A percentile compares a stretch with the other conserved stretches of the same genome.
Conservation (phyloP, 225 moss, liverwort and hornwort species). For the Neckera pumila region DNA sequence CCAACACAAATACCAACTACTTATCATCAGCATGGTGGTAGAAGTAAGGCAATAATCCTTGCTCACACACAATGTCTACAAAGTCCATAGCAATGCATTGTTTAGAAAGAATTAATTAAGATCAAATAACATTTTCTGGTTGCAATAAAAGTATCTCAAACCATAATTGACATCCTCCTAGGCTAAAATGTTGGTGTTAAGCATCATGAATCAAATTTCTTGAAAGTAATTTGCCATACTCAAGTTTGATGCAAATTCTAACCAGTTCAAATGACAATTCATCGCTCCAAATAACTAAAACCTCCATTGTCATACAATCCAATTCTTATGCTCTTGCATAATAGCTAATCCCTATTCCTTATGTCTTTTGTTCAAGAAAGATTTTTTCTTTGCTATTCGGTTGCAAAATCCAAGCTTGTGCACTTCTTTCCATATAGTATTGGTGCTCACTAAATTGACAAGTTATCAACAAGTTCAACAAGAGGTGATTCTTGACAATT, state of each 20-base stretch:
- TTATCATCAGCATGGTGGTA: background rate
- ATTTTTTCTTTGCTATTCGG: background rate
- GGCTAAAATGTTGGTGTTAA: background rate
- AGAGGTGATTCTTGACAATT: background rate
- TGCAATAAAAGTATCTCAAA: background rate
- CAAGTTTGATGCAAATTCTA: background rate
- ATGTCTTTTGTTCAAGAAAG: background rate
- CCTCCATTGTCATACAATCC: background rate
- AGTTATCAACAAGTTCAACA: background rate
- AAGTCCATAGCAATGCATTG: too few relatives aligned
- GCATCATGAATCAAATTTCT: background rate
- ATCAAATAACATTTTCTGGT: background rate
- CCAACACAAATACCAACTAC: background rate
- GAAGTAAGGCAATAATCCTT: background rate
- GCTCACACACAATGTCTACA: background rate
- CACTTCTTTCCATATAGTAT: background rate
- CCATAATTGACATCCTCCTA: background rate
- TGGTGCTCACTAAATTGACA: background rate
- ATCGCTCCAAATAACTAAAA: background rate
- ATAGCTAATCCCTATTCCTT: fast-evolving
- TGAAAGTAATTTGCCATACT: fast-evolving
- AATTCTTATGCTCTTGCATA: background rate
- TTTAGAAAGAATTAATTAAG: background rate
- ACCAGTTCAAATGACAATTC: background rate
- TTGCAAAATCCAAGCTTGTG: background rate